A percentile compares a stretch with the other conserved stretches of the same genome.
phyloP scores from a whole-genome alignment of 2,329 filamentous ascomycete species.

The Botrytis pseudocinerea region DNA sequence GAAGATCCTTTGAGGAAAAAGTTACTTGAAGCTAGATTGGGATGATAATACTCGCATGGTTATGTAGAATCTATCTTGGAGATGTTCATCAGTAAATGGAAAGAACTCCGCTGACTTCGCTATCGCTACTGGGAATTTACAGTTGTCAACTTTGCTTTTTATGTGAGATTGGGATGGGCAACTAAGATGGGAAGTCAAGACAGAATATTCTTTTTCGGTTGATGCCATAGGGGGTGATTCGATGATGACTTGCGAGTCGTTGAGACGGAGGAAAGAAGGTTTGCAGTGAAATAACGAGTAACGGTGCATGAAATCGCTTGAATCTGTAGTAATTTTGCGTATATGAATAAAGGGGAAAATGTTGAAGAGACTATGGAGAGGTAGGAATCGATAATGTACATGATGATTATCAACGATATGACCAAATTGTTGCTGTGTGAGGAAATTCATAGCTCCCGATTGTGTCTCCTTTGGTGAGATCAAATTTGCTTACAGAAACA shows the following conservation, averaged over 20 bases:
- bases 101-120: neutral
- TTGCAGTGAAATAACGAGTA: neutral
- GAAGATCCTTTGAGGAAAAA: too few species aligned
- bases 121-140: neutral
- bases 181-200: neutral
- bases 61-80: neutral
- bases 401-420: neutral
- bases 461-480: neutral
- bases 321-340: neutral
- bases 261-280: neutral
- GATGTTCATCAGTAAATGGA: neutral
- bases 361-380: neutral
- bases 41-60: neutral
- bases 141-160: neutral
- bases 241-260: neutral
- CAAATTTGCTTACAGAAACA: neutral
- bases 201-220: rapidly evolving
- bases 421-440: neutral
- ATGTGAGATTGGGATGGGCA: neutral
- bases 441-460: neutral
- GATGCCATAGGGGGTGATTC: neutral
- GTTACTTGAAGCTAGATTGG: neutral
- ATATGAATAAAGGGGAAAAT: neutral
- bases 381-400: neutral
- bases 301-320: neutral